Conservation (phyloP, 2,329 filamentous ascomycete species). For the Fusarium hostae region DNA sequence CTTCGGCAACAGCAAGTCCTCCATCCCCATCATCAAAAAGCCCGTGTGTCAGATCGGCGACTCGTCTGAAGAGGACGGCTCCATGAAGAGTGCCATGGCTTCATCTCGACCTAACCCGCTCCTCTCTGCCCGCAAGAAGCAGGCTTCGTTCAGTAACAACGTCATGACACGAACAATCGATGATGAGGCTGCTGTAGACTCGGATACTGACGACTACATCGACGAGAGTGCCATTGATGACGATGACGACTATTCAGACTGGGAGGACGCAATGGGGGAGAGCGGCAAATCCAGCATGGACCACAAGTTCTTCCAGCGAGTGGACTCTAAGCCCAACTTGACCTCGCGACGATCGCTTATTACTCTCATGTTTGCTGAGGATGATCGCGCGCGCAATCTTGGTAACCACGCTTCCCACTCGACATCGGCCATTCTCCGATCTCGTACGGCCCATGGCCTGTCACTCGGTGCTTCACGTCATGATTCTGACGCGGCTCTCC, state of each 20-base stretch:
- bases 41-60: constrained; percentile 64
- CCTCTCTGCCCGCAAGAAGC: constrained; percentile 69
- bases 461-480: too few species aligned
- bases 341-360: constrained; percentile 76
- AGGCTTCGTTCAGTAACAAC: constrained; percentile 83
- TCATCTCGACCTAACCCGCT: constrained; percentile 52
- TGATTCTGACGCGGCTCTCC: too few species aligned
- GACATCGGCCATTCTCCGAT: too few species aligned
- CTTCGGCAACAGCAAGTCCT: constrained; percentile 53
- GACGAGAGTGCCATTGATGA: constrained; percentile 87
- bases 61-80: constrained; percentile 82
- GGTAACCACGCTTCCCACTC: too few species aligned
- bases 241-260: constrained; percentile 67
- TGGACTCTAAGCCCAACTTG: constrained; percentile 87
- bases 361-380: constrained; percentile 69
- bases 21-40: constrained; percentile 78
- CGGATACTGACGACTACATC: constrained; percentile 74
- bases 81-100: constrained; percentile 67
- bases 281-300: constrained; percentile 86
- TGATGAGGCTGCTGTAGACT: constrained; percentile 63
- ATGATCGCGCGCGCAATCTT: constrained; percentile 67
- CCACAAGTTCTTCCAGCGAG: constrained; percentile 86
- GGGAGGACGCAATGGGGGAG: constrained; percentile 62
- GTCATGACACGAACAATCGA: constrained; percentile 75
- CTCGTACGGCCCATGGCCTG: too few species aligned